These are phyloP conservation scores for Alopecurus myosuroides DNA, from an alignment of 176 grass and related monocot genomes.

Conservation along the genomic window DNA sequence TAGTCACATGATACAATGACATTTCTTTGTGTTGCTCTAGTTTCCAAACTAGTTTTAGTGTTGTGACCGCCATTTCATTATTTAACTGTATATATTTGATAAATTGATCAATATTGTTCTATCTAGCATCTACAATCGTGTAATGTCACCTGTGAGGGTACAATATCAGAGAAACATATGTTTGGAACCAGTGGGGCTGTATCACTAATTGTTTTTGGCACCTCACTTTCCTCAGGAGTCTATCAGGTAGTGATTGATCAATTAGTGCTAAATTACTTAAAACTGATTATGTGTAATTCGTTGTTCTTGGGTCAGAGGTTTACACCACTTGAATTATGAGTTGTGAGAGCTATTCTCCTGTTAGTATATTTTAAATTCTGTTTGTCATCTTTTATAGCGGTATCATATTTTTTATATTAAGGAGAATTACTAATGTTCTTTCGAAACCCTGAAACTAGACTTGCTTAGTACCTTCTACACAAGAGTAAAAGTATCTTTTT, in stretches of 20 bases:
- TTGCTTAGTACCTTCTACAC: not conserved
- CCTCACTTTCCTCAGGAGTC: not conserved
- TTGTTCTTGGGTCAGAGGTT: not conserved
- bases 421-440: not conserved
- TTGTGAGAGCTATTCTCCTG: not conserved
- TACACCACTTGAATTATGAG: not conserved
- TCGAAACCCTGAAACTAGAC: not conserved
- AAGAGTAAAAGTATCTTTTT: not conserved
- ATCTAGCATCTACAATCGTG: not conserved
- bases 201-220: not conserved
- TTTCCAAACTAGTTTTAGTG: not conserved
- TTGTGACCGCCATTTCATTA: not conserved
- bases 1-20: not conserved
- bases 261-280: not conserved
- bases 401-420: not conserved
- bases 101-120: not conserved
- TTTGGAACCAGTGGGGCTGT: not conserved
- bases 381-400: not conserved
- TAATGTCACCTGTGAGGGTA: not conserved
- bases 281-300: not conserved
- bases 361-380: not conserved
- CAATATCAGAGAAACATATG: not conserved
- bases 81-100: not conserved
- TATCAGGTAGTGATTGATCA: not conserved
- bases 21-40: not conserved